Evolutionary conservation across 2,329 filamentous ascomycete species (phyloP).

Genomic region (Coniochaeta sp.): DNA sequence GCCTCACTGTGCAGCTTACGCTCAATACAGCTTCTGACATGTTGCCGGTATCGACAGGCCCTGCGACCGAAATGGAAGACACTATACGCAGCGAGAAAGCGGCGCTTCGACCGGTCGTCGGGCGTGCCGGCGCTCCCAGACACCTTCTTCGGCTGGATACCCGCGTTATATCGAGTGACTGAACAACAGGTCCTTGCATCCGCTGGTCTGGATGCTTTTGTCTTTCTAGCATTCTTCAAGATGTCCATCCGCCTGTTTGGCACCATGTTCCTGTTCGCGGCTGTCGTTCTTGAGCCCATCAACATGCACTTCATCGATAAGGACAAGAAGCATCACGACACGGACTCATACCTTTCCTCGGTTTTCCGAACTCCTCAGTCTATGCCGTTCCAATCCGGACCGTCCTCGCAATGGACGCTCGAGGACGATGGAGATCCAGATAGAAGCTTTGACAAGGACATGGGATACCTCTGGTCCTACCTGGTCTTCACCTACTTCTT

Average conservation of each 20-base stretch:
- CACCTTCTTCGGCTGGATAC: conserved; percentile 88
- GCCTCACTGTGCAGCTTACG: neutral
- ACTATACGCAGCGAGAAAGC: conserved; percentile 83
- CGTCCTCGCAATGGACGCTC: neutral
- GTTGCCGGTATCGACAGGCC: conserved; percentile 39
- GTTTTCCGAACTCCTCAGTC: conserved; percentile 4
- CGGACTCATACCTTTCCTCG: conserved; percentile 4
- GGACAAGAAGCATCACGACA: conserved; percentile 1
- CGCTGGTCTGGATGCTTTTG: conserved; percentile 90
- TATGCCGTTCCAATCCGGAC: neutral
- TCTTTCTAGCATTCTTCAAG: conserved; percentile 93
- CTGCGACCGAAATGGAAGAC: conserved; percentile 86
- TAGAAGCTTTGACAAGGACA: conserved; percentile 23
- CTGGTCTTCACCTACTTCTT: conserved; percentile 94
- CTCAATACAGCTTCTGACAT: neutral
- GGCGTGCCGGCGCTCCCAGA: conserved; percentile 73
- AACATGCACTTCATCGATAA: conserved; percentile 56
- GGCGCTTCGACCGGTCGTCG: conserved; percentile 51
- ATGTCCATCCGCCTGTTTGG: conserved; percentile 82
- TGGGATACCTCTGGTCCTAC: conserved; percentile 79
- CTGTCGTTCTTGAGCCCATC: conserved; percentile 75
- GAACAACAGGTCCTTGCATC: conserved; percentile 86
- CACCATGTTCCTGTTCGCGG: conserved; percentile 73
- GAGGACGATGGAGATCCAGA: conserved; percentile 12
- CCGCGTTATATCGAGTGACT: conserved; percentile 72